phyloP scores from a whole-genome alignment of 257 asterid genomes.

The Solanum etuberosum region DNA sequence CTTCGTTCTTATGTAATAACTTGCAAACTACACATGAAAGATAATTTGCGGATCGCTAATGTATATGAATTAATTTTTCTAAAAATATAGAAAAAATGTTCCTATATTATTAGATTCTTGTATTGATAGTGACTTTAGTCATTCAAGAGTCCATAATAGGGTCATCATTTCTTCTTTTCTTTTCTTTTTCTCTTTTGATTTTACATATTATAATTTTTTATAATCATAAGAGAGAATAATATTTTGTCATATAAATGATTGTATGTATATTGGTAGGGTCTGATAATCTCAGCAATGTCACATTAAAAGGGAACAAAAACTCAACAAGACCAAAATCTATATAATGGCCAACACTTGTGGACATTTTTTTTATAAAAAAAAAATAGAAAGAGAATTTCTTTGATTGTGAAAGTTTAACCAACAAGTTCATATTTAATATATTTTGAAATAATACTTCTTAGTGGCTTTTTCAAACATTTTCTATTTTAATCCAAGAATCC shows the following conservation, averaged over 20 bases:
- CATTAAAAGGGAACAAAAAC: neutral
- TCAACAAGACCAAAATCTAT: neutral
- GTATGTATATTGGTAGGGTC: conserved; percentile 2
- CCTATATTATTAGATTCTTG: neutral
- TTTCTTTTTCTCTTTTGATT: neutral
- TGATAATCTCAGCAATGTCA: neutral
- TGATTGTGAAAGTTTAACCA: neutral
- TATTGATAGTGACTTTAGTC: neutral
- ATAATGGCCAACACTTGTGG: neutral
- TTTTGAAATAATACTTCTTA: neutral
- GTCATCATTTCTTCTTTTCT: neutral
- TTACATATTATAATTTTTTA: neutral
- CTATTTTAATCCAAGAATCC: neutral
- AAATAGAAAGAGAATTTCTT: neutral
- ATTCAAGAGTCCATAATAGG: neutral
- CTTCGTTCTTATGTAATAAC: fast-evolving
- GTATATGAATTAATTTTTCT: neutral
- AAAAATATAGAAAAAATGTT: neutral
- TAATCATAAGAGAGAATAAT: neutral
- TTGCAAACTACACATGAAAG: fast-evolving
- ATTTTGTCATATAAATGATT: neutral
- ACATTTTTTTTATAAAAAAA: neutral
- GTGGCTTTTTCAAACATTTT: neutral
- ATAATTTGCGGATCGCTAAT: neutral
- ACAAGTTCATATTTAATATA: neutral